A percentile compares a stretch with the other conserved stretches of the same genome.
Conservation (phyloP, 2,329 filamentous ascomycete genomes). For the Paracoccidioides lutzii region DNA sequence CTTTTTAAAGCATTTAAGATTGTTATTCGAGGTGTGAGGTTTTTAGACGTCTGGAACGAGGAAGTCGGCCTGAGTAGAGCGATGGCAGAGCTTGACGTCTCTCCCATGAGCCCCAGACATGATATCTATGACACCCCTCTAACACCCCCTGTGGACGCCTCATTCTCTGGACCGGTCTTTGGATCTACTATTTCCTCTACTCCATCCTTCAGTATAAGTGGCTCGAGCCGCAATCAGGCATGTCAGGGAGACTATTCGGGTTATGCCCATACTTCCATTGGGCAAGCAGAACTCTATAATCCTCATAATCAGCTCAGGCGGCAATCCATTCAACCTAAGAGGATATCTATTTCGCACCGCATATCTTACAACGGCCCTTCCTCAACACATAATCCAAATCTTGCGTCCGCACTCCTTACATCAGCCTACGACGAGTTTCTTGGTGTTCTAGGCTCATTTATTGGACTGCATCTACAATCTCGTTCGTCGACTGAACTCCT, state of each 20-base stretch:
- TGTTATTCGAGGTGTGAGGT: slow-evolving; percentile 78
- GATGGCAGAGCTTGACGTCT: slow-evolving; percentile 27
- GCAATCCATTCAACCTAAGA: slow-evolving; percentile 31
- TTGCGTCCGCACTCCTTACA: slow-evolving; percentile 73
- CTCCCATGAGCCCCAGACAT: slow-evolving; percentile 9
- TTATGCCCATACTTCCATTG: slow-evolving; percentile 18
- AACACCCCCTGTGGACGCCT: slow-evolving; percentile 26
- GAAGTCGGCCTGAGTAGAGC: slow-evolving; percentile 34
- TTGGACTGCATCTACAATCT: slow-evolving; percentile 87
- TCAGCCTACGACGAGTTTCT: slow-evolving; percentile 76
- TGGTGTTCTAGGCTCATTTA: slow-evolving; percentile 82
- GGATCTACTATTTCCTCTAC: neutral
- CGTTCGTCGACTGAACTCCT: slow-evolving; percentile 75
- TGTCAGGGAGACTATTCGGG: neutral
- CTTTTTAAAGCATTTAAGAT: slow-evolving; percentile 88
- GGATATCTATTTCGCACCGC: slow-evolving; percentile 52
- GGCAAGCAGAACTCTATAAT: slow-evolving; percentile 2
- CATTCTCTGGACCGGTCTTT: slow-evolving; percentile 15
- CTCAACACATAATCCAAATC: slow-evolving; percentile 51
- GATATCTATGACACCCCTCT: slow-evolving; percentile 21
- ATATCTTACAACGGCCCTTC: slow-evolving; percentile 62
- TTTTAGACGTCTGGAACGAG: slow-evolving; percentile 71
- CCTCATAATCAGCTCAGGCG: slow-evolving; percentile 19
- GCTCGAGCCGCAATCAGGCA: neutral
- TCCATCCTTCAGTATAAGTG: neutral